A percentile compares a stretch with the other conserved stretches of the same genome.
phyloP scores from a whole-genome alignment of 1,284 basidiomycete genomes.

The Amylostereum chailletii region DNA sequence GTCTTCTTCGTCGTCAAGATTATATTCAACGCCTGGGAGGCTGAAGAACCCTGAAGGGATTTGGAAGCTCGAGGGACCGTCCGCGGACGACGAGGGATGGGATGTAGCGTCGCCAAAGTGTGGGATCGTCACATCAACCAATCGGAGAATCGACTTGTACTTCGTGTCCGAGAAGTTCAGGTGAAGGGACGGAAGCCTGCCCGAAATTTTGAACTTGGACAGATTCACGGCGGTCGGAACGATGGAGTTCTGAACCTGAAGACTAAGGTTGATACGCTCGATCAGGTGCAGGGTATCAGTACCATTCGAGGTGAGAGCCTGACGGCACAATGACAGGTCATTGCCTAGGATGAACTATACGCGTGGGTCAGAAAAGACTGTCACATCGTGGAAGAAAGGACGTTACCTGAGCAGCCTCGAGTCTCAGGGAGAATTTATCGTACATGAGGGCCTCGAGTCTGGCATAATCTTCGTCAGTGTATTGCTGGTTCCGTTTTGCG shows the following conservation, averaged over 20 bases:
- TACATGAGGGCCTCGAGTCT: constrained; percentile 95
- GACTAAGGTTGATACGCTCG: constrained; percentile 89
- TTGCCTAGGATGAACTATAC: constrained; percentile 84
- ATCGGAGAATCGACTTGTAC: constrained; percentile 90
- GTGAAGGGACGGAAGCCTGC: constrained; percentile 82
- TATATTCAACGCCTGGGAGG: constrained; percentile 50
- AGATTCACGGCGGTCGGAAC: constrained; percentile 81
- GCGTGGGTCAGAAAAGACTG: too few species aligned
- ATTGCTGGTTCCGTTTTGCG: constrained; percentile 80
- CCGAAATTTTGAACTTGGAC: constrained; percentile 88
- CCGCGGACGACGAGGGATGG: constrained; percentile 10
- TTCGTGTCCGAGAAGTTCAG: constrained; percentile 95
- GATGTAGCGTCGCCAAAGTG: constrained; percentile 57
- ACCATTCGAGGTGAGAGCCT: constrained; percentile 56
- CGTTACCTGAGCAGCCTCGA: constrained; percentile 83
- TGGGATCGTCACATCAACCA: constrained; percentile 90
- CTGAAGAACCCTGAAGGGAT: constrained; percentile 48
- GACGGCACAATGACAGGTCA: constrained; percentile 75
- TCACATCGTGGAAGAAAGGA: not conserved
- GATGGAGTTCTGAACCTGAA: constrained; percentile 92
- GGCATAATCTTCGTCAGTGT: constrained; percentile 84
- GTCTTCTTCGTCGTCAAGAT: constrained; percentile 57
- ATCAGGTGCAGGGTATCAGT: constrained; percentile 76
- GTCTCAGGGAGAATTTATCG: constrained; percentile 80
- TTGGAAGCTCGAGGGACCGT: constrained; percentile 27